phyloP scores from a whole-genome alignment of 306 rosid genomes.

The Inga laurina region DNA sequence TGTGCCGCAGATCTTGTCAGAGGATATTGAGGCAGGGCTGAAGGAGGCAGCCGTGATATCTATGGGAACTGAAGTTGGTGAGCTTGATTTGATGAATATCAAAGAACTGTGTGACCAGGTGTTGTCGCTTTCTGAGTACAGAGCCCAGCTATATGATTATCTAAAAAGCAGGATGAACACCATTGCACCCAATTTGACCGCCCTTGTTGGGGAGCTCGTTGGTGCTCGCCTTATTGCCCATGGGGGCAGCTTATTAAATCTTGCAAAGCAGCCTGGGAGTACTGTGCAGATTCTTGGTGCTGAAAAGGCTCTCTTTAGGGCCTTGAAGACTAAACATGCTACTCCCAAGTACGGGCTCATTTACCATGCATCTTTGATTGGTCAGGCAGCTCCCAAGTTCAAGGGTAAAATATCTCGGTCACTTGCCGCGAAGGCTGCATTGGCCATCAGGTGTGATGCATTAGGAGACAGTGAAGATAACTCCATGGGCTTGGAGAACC shows the following conservation, averaged over 20 bases:
- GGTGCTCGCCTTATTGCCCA: constrained; percentile 98
- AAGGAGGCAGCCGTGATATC: constrained; percentile 89
- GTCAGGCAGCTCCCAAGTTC: constrained; percentile 87
- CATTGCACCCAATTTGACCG: constrained; percentile 94
- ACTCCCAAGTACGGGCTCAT: constrained; percentile 96
- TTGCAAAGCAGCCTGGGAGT: constrained; percentile 97
- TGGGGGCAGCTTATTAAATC: constrained; percentile 89
- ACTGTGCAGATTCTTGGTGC: constrained; percentile 96
- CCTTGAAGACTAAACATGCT: constrained; percentile 91
- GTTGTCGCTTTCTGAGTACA: constrained; percentile 60
- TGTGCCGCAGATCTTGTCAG: constrained; percentile 60
- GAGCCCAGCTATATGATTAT: constrained; percentile 87
- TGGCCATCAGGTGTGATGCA: constrained; percentile 89
- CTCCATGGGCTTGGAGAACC: constrained; percentile 81
- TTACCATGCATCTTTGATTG: constrained; percentile 92
- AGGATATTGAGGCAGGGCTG: constrained; percentile 75
- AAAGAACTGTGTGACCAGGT: constrained; percentile 86
- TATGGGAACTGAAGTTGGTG: constrained; percentile 98
- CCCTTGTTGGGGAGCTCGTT: constrained; percentile 91
- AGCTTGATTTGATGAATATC: constrained; percentile 81
- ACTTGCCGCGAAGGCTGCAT: constrained; percentile 82
- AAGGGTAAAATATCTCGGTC: constrained; percentile 93
- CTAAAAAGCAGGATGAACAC: constrained; percentile 87
- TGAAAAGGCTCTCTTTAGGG: constrained; percentile 94
- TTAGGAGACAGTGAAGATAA: constrained; percentile 81